These are phyloP conservation scores for Basipetospora sp. DNA, from an alignment of 2,329 filamentous ascomycete genomes.

Conservation along the genomic window DNA sequence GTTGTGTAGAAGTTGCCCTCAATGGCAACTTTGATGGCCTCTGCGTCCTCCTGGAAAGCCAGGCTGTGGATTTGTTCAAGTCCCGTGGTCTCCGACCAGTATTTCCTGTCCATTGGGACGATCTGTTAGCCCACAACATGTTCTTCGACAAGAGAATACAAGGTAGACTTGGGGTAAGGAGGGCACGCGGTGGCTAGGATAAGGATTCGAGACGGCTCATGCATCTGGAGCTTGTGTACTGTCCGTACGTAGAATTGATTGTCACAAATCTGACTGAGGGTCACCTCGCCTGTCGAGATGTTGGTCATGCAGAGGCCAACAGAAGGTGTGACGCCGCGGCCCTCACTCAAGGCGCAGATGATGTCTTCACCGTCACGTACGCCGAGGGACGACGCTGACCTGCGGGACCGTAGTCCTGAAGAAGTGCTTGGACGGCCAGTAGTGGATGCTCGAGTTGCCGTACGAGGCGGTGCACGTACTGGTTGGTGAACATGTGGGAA, in stretches of 20 bases:
- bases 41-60: conserved; percentile 66
- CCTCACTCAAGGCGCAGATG: conserved; percentile 78
- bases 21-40: conserved; percentile 64
- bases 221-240: conserved; percentile 70
- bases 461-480: conserved; percentile 2
- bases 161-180: conserved; percentile 54
- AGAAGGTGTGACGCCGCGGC: conserved; percentile 69
- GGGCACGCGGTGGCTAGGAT: conserved; percentile 56
- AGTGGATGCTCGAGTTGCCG: conserved; percentile 7
- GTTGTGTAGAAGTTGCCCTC: conserved; percentile 76
- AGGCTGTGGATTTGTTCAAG: conserved; percentile 64
- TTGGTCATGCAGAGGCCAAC: conserved; percentile 83
- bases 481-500: conserved; percentile 6
- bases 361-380: conserved; percentile 50
- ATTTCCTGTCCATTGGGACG: conserved; percentile 49
- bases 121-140: conserved; percentile 50
- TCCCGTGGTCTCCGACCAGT: conserved; percentile 69
- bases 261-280: conserved; percentile 82
- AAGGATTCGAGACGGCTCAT: conserved; percentile 65
- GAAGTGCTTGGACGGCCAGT: conserved; percentile 21
- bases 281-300: conserved; percentile 66
- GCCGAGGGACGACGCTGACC: conserved; percentile 21
- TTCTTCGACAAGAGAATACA: conserved; percentile 60
- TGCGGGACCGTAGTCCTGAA: conserved; percentile 30
- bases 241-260: conserved; percentile 84